These are phyloP conservation scores for Samsoniella hepiali DNA, from an alignment of 2,329 filamentous ascomycete genomes.

Conservation along the genomic window DNA sequence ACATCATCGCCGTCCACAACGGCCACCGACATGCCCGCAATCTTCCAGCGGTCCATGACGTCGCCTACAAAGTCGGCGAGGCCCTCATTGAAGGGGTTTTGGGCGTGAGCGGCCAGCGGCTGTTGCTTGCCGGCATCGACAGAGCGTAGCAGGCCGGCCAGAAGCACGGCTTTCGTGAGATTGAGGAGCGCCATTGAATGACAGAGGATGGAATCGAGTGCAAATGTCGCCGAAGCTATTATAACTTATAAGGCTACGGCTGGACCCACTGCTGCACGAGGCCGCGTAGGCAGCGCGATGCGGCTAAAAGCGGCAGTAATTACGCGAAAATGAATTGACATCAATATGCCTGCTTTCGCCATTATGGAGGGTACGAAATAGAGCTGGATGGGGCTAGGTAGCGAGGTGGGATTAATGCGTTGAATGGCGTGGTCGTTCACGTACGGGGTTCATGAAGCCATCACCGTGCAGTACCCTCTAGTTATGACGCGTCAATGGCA, in stretches of 20 bases:
- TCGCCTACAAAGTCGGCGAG: not conserved
- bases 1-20: slow-evolving; percentile 12
- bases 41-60: slow-evolving; percentile 8
- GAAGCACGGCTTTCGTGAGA: not conserved
- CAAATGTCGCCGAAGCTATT: not conserved
- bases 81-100: slow-evolving; percentile 4
- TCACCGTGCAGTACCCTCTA: too few relatives aligned
- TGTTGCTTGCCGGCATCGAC: not conserved
- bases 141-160: not conserved
- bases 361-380: too few relatives aligned
- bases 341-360: not conserved
- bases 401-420: too few relatives aligned
- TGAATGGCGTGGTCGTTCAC: too few relatives aligned
- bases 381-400: too few relatives aligned
- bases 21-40: slow-evolving; percentile 11
- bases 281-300: not conserved
- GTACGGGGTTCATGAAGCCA: too few relatives aligned
- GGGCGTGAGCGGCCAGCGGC: not conserved
- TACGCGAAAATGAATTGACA: not conserved
- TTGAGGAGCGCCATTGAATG: not conserved
- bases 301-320: not conserved
- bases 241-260: slow-evolving; percentile 1
- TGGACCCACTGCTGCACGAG: slow-evolving; percentile 1
- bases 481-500: too few relatives aligned
- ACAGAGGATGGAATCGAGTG: not conserved